A percentile compares a stretch with the other conserved stretches of the same genome.
These are phyloP conservation scores for Hepatocystis sp. DNA, from an alignment of 169 alveolate genomes.

Conservation along the genomic window DNA sequence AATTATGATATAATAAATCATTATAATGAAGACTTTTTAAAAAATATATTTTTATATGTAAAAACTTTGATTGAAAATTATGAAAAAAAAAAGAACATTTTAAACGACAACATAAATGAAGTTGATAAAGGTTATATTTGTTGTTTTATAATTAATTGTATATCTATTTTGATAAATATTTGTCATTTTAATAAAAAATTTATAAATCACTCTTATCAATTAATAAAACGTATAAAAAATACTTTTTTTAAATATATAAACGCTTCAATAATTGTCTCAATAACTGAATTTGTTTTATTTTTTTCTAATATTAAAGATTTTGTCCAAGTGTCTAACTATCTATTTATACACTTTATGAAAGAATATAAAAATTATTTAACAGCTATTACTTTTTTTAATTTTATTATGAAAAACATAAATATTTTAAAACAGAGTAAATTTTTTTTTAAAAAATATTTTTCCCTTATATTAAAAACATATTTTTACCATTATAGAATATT, in stretches of 20 bases:
- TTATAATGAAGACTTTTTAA: slow-evolving; percentile 28
- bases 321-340: slow-evolving; percentile 41
- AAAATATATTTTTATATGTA: slow-evolving; percentile 24
- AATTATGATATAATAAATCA: slow-evolving; percentile 6
- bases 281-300: slow-evolving; percentile 42
- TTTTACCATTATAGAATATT: slow-evolving; percentile 40
- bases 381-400: slow-evolving; percentile 50
- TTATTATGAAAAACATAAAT: slow-evolving; percentile 21
- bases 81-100: background rate
- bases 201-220: slow-evolving; percentile 12
- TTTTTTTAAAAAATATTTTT: slow-evolving; percentile 30
- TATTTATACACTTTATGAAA: slow-evolving; percentile 1
- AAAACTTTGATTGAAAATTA: slow-evolving; percentile 18
- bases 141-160: slow-evolving; percentile 25
- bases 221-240: slow-evolving; percentile 22
- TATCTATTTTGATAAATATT: slow-evolving; percentile 15
- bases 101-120: background rate
- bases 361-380: slow-evolving; percentile 36
- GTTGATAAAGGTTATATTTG: slow-evolving; percentile 21
- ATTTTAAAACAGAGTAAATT: slow-evolving; percentile 19
- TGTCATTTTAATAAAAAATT: slow-evolving; percentile 16
- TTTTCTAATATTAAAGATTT: slow-evolving; percentile 22
- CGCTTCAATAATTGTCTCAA: slow-evolving; percentile 12
- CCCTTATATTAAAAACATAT: slow-evolving; percentile 17
- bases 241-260: slow-evolving; percentile 16